Conservation (phyloP, 1,284 basidiomycete species). For the Inonotus obliquus region DNA sequence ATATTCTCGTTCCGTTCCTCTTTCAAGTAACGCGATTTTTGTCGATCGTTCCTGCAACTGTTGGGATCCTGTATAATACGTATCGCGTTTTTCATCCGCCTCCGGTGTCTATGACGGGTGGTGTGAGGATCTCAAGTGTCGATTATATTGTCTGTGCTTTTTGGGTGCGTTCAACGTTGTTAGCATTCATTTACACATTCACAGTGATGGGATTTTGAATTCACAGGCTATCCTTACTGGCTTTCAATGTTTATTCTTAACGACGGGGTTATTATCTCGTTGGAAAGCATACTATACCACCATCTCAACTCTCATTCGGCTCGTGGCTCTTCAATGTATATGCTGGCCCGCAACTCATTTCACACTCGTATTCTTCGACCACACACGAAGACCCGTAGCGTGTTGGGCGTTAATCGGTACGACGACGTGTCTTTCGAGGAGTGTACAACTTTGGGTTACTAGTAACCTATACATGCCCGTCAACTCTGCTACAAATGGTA, state of each 20-base stretch:
- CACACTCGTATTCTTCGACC: constrained; percentile 64
- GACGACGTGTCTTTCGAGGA: constrained; percentile 69
- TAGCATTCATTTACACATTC: neutral
- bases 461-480: constrained; percentile 50
- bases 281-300: constrained; percentile 83
- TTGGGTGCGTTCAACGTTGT: constrained; percentile 48
- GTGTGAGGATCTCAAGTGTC: constrained; percentile 29
- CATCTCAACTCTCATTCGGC: constrained; percentile 74
- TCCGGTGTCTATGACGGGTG: constrained; percentile 32
- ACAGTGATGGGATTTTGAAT: neutral
- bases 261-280: constrained; percentile 73
- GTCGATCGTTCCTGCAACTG: constrained; percentile 64
- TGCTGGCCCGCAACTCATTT: constrained; percentile 86
- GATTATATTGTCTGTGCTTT: constrained; percentile 61
- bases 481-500: neutral
- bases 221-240: constrained; percentile 69
- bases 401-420: constrained; percentile 81
- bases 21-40: constrained; percentile 53
- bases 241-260: constrained; percentile 74
- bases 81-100: constrained; percentile 47
- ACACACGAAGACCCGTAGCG: constrained; percentile 56
- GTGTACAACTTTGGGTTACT: constrained; percentile 83
- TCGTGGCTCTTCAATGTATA: constrained; percentile 80
- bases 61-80: constrained; percentile 59
- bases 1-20: constrained; percentile 33